Conservation (phyloP, 441 rosid genomes). For the Francoa sonchifolia region DNA sequence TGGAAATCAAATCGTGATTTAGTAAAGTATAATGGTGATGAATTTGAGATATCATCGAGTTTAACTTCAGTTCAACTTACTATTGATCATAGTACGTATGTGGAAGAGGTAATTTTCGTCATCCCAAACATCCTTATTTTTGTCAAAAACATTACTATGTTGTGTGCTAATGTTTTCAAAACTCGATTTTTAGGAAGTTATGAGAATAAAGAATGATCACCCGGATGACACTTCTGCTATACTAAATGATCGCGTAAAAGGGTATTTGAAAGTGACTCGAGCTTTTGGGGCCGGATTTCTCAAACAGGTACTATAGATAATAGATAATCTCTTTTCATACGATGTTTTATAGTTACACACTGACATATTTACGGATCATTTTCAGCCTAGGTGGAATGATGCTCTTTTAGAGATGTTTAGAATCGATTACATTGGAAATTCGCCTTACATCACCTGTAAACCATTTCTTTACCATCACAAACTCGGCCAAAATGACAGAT, state of each 20-base stretch:
- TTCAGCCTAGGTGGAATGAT: conserved; percentile 57
- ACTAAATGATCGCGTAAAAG: conserved; percentile 47
- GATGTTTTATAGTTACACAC: too few species aligned
- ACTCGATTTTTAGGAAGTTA: conserved; percentile 37
- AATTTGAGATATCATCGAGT: conserved; percentile 35
- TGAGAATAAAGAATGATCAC: conserved; percentile 46
- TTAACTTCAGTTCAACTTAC: conserved; percentile 51
- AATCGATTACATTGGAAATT: conserved; percentile 43
- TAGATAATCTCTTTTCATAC: too few species aligned
- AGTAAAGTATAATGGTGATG: conserved; percentile 72
- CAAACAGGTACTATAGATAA: conserved; percentile 49
- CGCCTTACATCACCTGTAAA: conserved; percentile 43
- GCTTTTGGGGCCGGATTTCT: conserved; percentile 70
- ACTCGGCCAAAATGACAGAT: conserved; percentile 37
- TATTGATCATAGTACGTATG: conserved; percentile 58
- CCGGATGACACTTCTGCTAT: conserved; percentile 42
- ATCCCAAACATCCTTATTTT: too few species aligned
- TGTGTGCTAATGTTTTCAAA: not conserved
- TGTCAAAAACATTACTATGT: not conserved
- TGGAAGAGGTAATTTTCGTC: conserved; percentile 38
- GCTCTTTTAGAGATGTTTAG: conserved; percentile 49
- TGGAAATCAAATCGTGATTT: conserved; percentile 61
- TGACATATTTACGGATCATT: conserved; percentile 1
- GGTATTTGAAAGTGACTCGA: conserved; percentile 57
- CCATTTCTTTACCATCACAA: conserved; percentile 47